Conservation (phyloP, 139 green algal genomes). For the Axilococcus clingmanii region DNA sequence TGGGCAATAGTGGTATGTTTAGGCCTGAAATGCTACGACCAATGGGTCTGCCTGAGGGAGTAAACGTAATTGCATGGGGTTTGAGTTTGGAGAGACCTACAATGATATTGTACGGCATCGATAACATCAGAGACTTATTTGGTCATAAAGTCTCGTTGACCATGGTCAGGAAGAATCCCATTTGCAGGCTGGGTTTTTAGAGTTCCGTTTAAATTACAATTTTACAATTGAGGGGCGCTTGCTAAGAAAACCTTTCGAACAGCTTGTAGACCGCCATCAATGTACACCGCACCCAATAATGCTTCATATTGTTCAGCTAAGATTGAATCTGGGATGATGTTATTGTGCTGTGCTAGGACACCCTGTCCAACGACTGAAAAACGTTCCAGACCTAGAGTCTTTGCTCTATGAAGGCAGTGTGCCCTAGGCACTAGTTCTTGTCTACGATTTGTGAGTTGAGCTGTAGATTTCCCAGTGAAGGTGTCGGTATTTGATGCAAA, state of each 20-base stretch:
- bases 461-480: too few species aligned
- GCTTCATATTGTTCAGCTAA: constrained; percentile 13
- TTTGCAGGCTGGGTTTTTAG: constrained; percentile 85
- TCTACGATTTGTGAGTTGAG: not conserved
- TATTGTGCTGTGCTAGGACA: constrained; percentile 1
- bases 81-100: constrained; percentile 85
- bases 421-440: not conserved
- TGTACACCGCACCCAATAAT: constrained; percentile 13
- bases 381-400: constrained; percentile 3
- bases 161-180: constrained; percentile 87
- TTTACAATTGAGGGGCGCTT: not conserved
- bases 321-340: not conserved
- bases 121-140: constrained; percentile 99
- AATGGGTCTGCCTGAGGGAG: constrained; percentile 95
- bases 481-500: too few species aligned
- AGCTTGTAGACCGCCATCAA: constrained; percentile 1
- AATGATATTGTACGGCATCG: constrained; percentile 98
- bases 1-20: constrained; percentile 96
- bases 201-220: not conserved
- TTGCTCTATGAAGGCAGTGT: not conserved
- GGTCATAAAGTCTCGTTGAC: constrained; percentile 74
- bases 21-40: constrained; percentile 95
- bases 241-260: constrained; percentile 1
- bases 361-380: constrained; percentile 5
- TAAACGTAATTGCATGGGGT: constrained; percentile 97